phyloP scores from a whole-genome alignment of 1,284 basidiomycete genomes.

The Porphyrellus sp. region DNA sequence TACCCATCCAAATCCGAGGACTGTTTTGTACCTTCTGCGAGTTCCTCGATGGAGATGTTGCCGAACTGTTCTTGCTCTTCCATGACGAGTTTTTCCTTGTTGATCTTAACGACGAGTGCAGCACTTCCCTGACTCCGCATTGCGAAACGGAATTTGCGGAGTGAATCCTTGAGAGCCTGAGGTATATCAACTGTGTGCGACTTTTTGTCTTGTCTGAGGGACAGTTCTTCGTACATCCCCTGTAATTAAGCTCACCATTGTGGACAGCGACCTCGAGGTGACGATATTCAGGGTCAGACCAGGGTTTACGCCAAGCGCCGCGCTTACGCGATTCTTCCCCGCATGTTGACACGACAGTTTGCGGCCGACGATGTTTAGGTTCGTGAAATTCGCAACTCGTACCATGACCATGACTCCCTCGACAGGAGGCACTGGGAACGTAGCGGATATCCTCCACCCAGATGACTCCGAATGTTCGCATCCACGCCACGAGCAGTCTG shows the following conservation, averaged over 20 bases:
- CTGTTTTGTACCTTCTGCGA: slow-evolving; percentile 67
- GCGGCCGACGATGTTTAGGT: neutral
- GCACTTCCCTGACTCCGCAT: slow-evolving; percentile 65
- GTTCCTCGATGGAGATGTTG: slow-evolving; percentile 73
- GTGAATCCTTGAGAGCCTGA: slow-evolving; percentile 65
- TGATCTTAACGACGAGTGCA: slow-evolving; percentile 84
- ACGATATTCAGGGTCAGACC: too few relatives aligned
- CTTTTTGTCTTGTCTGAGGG: slow-evolving; percentile 38
- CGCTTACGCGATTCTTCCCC: slow-evolving; percentile 5
- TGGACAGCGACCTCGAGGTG: too few relatives aligned
- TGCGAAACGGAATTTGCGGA: slow-evolving; percentile 82
- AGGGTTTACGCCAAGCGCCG: too few relatives aligned
- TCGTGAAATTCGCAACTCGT: neutral
- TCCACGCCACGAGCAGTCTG: slow-evolving; percentile 38
- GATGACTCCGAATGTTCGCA: slow-evolving; percentile 39
- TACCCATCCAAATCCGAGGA: neutral
- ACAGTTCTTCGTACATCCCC: neutral
- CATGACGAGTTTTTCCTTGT: slow-evolving; percentile 76
- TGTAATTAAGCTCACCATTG: slow-evolving; percentile 30
- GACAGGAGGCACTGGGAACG: neutral
- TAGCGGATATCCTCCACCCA: slow-evolving; percentile 33
- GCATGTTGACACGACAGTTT: neutral
- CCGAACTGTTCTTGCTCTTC: slow-evolving; percentile 80
- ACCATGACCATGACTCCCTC: slow-evolving; percentile 12
- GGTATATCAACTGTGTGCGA: slow-evolving; percentile 83